These are phyloP conservation scores for Vigna reflexopilosa DNA, from an alignment of 306 rosid genomes.

Conservation along the genomic window DNA sequence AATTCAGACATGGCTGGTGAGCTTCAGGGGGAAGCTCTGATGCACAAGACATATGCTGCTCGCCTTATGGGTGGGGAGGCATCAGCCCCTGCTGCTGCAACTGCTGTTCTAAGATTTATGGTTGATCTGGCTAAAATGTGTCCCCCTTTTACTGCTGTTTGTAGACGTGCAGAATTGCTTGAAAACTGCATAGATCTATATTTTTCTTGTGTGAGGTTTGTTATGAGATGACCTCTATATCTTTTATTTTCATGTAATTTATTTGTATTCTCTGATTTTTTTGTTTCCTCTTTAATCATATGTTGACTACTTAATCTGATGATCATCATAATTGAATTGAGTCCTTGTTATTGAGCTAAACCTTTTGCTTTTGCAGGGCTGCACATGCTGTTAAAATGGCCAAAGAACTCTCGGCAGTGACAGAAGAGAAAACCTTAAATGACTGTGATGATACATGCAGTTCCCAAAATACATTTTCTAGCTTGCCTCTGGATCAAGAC, in stretches of 20 bases:
- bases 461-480: constrained; percentile 89
- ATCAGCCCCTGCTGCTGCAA: constrained; percentile 97
- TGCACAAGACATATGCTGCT: constrained; percentile 99
- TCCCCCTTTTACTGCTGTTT: constrained; percentile 83
- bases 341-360: constrained; percentile 32
- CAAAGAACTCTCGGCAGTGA: constrained; percentile 83
- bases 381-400: constrained; percentile 95
- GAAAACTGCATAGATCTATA: constrained; percentile 95
- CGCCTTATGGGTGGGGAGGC: constrained; percentile 99
- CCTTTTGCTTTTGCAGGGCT: constrained; percentile 71
- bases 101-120: constrained; percentile 95
- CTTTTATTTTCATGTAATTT: neutral
- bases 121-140: constrained; percentile 99
- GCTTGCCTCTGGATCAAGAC: constrained; percentile 87
- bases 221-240: constrained; percentile 31
- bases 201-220: constrained; percentile 98
- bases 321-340: constrained; percentile 20
- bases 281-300: constrained; percentile 16
- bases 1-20: constrained; percentile 97
- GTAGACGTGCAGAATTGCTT: constrained; percentile 92
- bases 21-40: constrained; percentile 99
- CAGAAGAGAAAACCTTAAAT: constrained; percentile 76
- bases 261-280: neutral
- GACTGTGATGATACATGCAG: constrained; percentile 87
- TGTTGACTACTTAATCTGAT: constrained; percentile 26